These are phyloP conservation scores for Mycena haematopus DNA, from an alignment of 768 basidiomycete species.

Conservation along the genomic window DNA sequence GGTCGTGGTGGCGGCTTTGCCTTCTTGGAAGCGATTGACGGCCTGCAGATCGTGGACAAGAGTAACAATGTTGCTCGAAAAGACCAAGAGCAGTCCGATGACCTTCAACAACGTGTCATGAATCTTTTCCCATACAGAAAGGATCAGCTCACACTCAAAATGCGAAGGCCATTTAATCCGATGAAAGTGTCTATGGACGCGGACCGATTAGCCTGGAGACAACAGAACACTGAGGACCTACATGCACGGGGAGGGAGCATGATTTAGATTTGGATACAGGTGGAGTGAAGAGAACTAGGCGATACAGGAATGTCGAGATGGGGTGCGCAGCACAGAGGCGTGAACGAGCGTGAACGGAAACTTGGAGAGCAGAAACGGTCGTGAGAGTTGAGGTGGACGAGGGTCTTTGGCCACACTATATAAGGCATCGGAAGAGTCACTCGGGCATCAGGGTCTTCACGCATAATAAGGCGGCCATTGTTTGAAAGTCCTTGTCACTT, in stretches of 20 bases:
- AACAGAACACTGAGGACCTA: slow-evolving; percentile 37
- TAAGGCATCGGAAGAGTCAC: slow-evolving; percentile 2
- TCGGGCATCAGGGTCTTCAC: slow-evolving; percentile 4
- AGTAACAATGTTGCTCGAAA: slow-evolving; percentile 78
- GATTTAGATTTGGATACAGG: slow-evolving; percentile 22
- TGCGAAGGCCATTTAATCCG: slow-evolving; percentile 78
- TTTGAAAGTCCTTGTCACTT: slow-evolving; percentile 3
- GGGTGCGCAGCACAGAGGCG: slow-evolving; percentile 30
- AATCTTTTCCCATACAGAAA: neutral
- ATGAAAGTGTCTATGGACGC: slow-evolving; percentile 63
- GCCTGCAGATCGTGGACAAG: slow-evolving; percentile 78
- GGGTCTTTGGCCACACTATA: neutral
- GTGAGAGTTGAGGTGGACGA: neutral
- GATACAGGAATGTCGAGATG: slow-evolving; percentile 23
- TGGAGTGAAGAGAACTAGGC: slow-evolving; percentile 10
- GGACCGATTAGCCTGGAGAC: neutral
- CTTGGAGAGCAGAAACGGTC: neutral
- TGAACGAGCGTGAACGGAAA: slow-evolving; percentile 25
- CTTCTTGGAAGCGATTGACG: slow-evolving; percentile 67
- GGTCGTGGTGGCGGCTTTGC: slow-evolving; percentile 37
- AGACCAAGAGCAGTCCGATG: slow-evolving; percentile 78
- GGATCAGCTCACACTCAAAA: slow-evolving; percentile 53
- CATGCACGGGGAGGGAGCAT: slow-evolving; percentile 57
- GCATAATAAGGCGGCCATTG: slow-evolving; percentile 8
- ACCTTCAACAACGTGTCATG: slow-evolving; percentile 35